Evolutionary conservation across 805 yeast genomes (phyloP), one percentile per base, ranked within the genome.

Genomic region (Sugiyamaella americana): DNA sequence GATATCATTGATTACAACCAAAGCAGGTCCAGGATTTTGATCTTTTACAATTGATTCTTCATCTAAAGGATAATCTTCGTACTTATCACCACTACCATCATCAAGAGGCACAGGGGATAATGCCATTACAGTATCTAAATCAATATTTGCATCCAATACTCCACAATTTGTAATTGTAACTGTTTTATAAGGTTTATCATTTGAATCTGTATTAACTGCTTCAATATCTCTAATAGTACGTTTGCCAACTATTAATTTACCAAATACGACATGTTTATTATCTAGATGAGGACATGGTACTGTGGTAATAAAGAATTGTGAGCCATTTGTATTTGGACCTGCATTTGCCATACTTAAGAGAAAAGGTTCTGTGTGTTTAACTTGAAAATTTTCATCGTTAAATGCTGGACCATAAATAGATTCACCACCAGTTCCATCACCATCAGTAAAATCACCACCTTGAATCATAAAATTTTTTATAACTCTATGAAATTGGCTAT

Each of bases 261-360:
- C 98, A 63, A 93, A 93, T 2, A 93, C 98, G 44, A 89, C 97
- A 64, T 93, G 98, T 65, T 91, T 91, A 21, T 91, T 94, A 62
- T 93, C 91, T 55, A 93, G 76, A 66, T 91, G 98, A 4, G 98
- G 96, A 1, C 97, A 87, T 37, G 87, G 81, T 2, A 80, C 93
- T 2, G 96, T 87, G 22, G 98, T 91, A 58, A 91, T 80, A 65
- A 91, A 91, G 59, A 87, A 93, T 67, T 91, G 98, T 2, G 96
- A 87, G 1, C 98, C 98, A 62, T 93, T 93, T 41, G 98, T 91
- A 64, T 82, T 80, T 49, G 95, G 88, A 16, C 98, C 98, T 3
- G 97, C 86, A 62, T 91, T 91, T 48, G 98, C 98, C 98, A 91
- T 93, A 5, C 95, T 86, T 57, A 91, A 75, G 56, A 93, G 72